These are phyloP conservation scores for Mortierella sp. DNA, from an alignment of 371 early-diverging fungal species.

Conservation along the genomic window DNA sequence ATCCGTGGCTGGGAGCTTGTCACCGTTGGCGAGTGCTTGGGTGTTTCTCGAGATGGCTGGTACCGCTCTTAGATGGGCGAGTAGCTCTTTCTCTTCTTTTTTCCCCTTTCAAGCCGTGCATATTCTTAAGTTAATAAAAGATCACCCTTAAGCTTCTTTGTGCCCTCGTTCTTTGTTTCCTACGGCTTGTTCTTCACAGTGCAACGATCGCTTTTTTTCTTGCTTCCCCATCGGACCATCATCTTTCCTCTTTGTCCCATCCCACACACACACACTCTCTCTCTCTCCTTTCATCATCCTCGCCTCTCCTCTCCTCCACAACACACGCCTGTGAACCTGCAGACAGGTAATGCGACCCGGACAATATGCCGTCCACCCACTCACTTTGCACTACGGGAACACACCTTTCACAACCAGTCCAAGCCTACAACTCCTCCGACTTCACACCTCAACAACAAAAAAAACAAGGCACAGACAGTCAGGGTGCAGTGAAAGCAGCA, in stretches of 20 bases:
- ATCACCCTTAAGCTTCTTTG: neutral
- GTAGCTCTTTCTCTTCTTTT: neutral
- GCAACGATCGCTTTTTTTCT: neutral
- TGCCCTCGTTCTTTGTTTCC: neutral
- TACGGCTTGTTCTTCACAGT: neutral
- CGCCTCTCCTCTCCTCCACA: neutral
- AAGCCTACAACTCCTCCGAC: neutral
- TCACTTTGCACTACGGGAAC: neutral
- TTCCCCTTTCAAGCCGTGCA: neutral
- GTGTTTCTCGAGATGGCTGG: constrained; percentile 21
- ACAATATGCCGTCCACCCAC: neutral
- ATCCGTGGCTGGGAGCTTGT: constrained; percentile 27
- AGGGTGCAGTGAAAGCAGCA: neutral
- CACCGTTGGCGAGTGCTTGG: constrained; percentile 45
- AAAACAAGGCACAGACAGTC: neutral
- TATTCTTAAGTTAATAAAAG: neutral
- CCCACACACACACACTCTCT: neutral
- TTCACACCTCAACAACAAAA: neutral
- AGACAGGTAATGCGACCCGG: constrained; percentile 7
- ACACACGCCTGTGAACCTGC: neutral
- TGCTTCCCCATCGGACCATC: neutral
- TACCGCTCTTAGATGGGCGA: constrained; percentile 7
- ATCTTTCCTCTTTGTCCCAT: neutral
- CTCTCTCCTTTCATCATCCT: neutral
- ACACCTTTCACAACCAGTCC: neutral